Evolutionary conservation across 2,329 filamentous ascomycete genomes (phyloP).

Genomic region (Elsinoe perseae): DNA sequence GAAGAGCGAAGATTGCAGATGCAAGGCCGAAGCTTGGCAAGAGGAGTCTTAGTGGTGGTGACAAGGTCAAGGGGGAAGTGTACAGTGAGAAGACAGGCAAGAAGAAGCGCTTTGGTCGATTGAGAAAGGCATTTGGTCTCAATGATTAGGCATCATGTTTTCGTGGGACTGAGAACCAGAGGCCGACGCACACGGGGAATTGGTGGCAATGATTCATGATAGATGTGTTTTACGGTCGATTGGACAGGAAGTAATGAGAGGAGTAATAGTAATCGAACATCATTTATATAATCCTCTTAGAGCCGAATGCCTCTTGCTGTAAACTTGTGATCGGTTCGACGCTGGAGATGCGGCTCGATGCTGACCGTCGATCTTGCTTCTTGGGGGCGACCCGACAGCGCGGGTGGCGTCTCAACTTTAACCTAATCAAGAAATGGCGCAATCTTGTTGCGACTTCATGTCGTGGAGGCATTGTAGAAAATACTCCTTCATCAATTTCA

Average conservation of each 20-base stretch:
- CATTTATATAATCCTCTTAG: neutral
- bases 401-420: slow-evolving; percentile 2
- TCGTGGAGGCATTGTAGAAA: neutral
- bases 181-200: neutral
- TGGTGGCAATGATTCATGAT: slow-evolving; percentile 8
- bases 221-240: neutral
- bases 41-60: slow-evolving; percentile 25
- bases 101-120: slow-evolving; percentile 60
- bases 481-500: slow-evolving; percentile 1
- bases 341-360: neutral
- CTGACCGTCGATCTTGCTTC: neutral
- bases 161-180: neutral
- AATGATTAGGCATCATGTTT: slow-evolving; percentile 38
- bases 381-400: neutral
- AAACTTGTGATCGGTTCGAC: too few relatives aligned
- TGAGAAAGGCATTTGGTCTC: slow-evolving; percentile 59
- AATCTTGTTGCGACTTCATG: neutral
- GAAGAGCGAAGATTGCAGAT: slow-evolving; percentile 21
- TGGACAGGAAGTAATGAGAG: neutral
- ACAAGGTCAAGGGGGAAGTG: slow-evolving; percentile 17
- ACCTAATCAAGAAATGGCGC: slow-evolving; percentile 1
- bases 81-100: slow-evolving; percentile 33
- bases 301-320: neutral
- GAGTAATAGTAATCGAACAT: slow-evolving; percentile 1
- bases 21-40: slow-evolving; percentile 25